Percentiles rank a stretch among this genome's conserved stretches.
Conservation (phyloP, 441 rosid genomes). For the Omphalea diandra region DNA sequence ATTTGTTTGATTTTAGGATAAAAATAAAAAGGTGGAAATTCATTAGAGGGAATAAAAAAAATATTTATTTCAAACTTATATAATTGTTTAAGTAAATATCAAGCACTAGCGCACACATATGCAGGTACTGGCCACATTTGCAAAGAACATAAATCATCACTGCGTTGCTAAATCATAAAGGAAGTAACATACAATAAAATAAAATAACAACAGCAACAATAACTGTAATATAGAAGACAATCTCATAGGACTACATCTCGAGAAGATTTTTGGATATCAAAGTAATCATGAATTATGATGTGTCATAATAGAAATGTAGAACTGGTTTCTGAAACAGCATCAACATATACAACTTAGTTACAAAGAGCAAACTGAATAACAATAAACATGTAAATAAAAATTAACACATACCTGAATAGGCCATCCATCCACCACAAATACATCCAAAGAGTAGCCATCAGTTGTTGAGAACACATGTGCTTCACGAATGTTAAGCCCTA, state of each 20-base stretch:
- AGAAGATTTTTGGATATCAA: background rate
- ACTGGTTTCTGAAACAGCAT: background rate
- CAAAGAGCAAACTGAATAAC: slow-evolving; percentile 1
- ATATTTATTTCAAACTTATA: background rate
- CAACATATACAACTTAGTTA: slow-evolving; percentile 3
- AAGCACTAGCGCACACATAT: background rate
- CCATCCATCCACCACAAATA: slow-evolving; percentile 88
- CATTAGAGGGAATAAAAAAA: slow-evolving; percentile 1
- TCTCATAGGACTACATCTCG: background rate
- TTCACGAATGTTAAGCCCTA: slow-evolving; percentile 78
- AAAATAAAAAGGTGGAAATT: slow-evolving; percentile 2
- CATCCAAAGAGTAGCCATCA: slow-evolving; percentile 82
- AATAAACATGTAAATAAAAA: background rate
- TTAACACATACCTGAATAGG: slow-evolving; percentile 51
- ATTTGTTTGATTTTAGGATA: slow-evolving; percentile 4
- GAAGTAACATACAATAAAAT: background rate
- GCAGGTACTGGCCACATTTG: background rate
- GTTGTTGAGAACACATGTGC: slow-evolving; percentile 80
- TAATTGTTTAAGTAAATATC: slow-evolving; percentile 11
- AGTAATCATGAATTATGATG: background rate
- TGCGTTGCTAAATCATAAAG: background rate
- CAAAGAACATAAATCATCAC: background rate
- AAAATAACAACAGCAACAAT: background rate
- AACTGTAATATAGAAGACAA: background rate
- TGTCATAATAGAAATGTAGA: background rate